These are phyloP conservation scores for Penicillium paneum DNA, from an alignment of 2,329 filamentous ascomycete species.

Conservation along the genomic window DNA sequence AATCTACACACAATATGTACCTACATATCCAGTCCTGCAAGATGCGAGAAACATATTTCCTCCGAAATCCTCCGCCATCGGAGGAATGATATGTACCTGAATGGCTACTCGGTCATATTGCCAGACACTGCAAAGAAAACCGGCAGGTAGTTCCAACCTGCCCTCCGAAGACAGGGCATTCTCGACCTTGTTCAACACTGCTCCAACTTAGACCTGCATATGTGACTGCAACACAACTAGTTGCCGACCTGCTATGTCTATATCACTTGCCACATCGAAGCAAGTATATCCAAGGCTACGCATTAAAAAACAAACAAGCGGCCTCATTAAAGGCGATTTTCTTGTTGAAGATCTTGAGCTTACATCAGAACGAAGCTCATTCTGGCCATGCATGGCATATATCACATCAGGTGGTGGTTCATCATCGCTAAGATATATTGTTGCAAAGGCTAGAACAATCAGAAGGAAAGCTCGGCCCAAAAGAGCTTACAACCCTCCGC, in stretches of 20 bases:
- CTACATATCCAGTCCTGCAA: background rate
- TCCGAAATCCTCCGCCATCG: background rate
- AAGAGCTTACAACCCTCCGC: background rate
- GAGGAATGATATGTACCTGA: background rate
- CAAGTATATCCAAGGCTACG: background rate
- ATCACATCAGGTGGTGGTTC: background rate
- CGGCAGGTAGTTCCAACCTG: background rate
- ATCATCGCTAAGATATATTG: background rate
- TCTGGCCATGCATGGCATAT: too few relatives aligned
- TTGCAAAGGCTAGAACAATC: background rate
- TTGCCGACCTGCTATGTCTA: background rate
- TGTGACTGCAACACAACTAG: background rate
- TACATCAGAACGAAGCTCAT: background rate
- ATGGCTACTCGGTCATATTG: too few relatives aligned
- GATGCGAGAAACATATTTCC: background rate
- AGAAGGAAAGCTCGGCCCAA: background rate
- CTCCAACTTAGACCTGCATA: background rate
- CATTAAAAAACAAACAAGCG: too few relatives aligned
- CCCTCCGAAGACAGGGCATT: too few relatives aligned
- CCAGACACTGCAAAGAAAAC: background rate
- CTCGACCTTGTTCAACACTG: background rate
- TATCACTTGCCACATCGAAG: background rate
- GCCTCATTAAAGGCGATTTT: too few relatives aligned
- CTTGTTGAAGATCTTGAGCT: background rate
- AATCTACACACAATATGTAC: constrained; percentile 4